Conservation (phyloP, 495 filamentous ascomycete genomes). For the Penicillium simplicissimum region DNA sequence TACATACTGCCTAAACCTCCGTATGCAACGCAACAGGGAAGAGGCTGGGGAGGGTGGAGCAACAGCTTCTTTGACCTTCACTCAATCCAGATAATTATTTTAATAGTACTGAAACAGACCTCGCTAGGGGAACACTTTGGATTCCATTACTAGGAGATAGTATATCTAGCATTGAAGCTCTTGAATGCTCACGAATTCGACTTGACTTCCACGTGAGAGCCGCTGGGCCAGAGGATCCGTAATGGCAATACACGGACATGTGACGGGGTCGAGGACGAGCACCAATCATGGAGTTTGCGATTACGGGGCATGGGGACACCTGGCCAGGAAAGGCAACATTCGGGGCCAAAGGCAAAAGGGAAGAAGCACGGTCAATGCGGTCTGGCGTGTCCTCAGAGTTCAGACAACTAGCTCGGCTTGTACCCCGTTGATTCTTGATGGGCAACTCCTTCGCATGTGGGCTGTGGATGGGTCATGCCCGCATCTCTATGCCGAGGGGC, state of each 20-base stretch:
- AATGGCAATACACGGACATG: conserved; percentile 33
- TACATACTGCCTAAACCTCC: conserved; percentile 7
- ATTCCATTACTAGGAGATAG: not conserved
- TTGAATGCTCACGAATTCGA: not conserved
- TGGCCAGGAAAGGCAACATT: not conserved
- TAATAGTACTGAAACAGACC: not conserved
- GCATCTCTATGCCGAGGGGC: not conserved
- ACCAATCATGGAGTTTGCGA: conserved; percentile 30
- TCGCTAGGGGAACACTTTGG: not conserved
- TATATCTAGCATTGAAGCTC: not conserved
- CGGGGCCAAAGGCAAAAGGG: conserved; percentile 25
- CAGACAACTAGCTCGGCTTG: not conserved
- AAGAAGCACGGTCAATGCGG: conserved; percentile 6
- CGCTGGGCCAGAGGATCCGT: conserved; percentile 1
- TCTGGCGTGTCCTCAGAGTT: not conserved
- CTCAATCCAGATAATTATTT: not conserved
- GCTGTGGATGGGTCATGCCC: not conserved
- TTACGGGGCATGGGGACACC: conserved; percentile 19
- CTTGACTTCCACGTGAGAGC: conserved; percentile 1
- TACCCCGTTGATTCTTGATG: conserved; percentile 13
- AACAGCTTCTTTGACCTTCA: not conserved
- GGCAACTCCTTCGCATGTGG: conserved; percentile 12
- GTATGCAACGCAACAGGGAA: conserved; percentile 26
- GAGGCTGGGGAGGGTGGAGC: conserved; percentile 11
- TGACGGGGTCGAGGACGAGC: conserved; percentile 23